These are phyloP conservation scores for Saccharum officinarum DNA, from an alignment of 176 grass and related monocot genomes.

Conservation along the genomic window DNA sequence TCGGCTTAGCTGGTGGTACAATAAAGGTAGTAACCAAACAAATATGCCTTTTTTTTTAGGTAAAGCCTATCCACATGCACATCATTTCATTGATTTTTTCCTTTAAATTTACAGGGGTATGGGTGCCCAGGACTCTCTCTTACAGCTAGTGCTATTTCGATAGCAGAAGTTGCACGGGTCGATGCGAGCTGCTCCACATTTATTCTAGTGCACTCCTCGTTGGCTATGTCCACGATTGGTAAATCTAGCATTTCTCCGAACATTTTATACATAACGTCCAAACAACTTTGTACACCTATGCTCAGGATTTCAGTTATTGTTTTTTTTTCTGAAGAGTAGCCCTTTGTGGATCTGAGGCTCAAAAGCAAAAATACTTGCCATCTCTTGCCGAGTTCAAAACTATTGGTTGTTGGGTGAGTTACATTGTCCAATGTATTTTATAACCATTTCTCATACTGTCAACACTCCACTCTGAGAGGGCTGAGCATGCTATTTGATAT, in stretches of 20 bases:
- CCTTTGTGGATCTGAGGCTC: constrained; percentile 89
- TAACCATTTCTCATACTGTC: neutral
- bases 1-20: constrained; percentile 76
- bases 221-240: constrained; percentile 92
- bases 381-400: constrained; percentile 70
- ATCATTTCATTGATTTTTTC: neutral
- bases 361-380: constrained; percentile 93
- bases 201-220: constrained; percentile 93
- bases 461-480: neutral
- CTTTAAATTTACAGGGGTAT: constrained; percentile 54
- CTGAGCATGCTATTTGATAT: neutral
- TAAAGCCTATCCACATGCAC: neutral
- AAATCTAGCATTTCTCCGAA: constrained; percentile 12
- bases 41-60: constrained; percentile 1
- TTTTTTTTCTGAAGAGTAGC: constrained; percentile 45
- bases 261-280: neutral
- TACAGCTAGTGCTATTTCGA: constrained; percentile 64
- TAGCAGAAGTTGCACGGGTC: constrained; percentile 83
- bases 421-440: constrained; percentile 4
- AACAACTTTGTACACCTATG: constrained; percentile 12
- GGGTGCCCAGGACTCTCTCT: constrained; percentile 82
- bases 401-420: constrained; percentile 90
- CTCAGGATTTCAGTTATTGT: neutral
- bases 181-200: constrained; percentile 97
- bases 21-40: constrained; percentile 55